A percentile compares a stretch with the other conserved stretches of the same genome.
Conservation (phyloP, 148 eudicot species). For the Rhododendron williamsianum region DNA sequence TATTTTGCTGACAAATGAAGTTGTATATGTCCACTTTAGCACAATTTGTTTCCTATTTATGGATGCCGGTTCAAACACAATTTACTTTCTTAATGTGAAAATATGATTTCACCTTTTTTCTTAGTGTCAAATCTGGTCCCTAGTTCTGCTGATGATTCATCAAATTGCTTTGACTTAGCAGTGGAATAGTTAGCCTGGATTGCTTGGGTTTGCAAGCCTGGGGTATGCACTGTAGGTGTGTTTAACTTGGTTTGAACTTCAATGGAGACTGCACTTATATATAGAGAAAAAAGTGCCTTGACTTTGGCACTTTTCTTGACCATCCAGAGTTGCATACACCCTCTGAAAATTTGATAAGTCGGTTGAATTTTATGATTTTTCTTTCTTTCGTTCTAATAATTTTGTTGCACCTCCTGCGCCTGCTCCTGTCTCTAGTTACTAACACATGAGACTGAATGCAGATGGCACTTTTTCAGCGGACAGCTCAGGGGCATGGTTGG, state of each 20-base stretch:
- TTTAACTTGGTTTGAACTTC: not conserved
- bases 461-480: constrained; percentile 89
- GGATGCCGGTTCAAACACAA: not conserved
- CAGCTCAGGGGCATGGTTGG: constrained; percentile 94
- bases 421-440: constrained; percentile 2
- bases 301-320: not conserved
- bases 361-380: not conserved
- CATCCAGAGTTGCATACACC: not conserved
- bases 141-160: not conserved
- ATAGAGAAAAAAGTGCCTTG: not conserved
- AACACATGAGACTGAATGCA: constrained; percentile 23
- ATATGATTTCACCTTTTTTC: not conserved
- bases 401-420: not conserved
- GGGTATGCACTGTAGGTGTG: not conserved
- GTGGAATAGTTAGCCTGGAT: not conserved
- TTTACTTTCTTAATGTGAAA: not conserved
- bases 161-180: not conserved
- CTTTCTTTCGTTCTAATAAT: not conserved
- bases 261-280: not conserved
- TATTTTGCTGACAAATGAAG: not conserved
- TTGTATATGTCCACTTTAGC: not conserved
- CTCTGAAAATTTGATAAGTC: not conserved
- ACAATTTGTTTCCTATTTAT: not conserved
- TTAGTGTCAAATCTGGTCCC: not conserved
- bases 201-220: not conserved